Evolutionary conservation across 2,329 filamentous ascomycete species (phyloP).

Genomic region (Fusarium verticillioides): DNA sequence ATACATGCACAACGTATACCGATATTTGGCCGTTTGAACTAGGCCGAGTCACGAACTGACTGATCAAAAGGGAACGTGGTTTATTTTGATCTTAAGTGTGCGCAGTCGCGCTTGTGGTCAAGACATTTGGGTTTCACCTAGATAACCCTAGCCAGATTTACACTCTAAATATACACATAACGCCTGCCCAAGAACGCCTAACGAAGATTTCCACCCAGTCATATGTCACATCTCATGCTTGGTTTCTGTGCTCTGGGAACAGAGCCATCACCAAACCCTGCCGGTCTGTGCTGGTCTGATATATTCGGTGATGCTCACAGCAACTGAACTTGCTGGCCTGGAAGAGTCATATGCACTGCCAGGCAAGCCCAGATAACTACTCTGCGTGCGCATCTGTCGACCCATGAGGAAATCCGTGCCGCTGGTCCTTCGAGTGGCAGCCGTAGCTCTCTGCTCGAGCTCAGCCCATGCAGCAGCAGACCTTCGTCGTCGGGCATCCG

Average conservation of each 20-base stretch:
- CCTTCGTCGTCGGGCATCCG: conserved; percentile 8
- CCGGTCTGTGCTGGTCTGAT: conserved; percentile 21
- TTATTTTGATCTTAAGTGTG: conserved; percentile 1
- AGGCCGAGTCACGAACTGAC: background rate
- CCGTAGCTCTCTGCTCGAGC: conserved; percentile 19
- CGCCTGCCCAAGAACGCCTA: conserved; percentile 10
- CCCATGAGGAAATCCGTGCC: conserved; percentile 13
- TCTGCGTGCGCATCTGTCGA: conserved; percentile 18
- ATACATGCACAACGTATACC: background rate
- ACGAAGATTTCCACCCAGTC: background rate
- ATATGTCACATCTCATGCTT: background rate
- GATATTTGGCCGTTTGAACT: background rate
- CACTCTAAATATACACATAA: conserved; percentile 8
- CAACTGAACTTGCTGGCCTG: conserved; percentile 24
- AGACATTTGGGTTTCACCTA: background rate
- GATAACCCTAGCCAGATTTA: conserved; percentile 1
- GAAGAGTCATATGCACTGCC: conserved; percentile 16
- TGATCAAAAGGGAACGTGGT: conserved; percentile 6
- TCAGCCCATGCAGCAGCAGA: conserved; percentile 37
- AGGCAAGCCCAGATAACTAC: conserved; percentile 22
- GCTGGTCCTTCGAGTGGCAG: conserved; percentile 13
- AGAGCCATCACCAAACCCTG: conserved; percentile 19
- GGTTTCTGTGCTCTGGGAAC: background rate
- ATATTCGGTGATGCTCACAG: conserved; percentile 33
- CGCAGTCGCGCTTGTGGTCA: background rate